These are phyloP conservation scores for Chiua sp. DNA, from an alignment of 1,284 basidiomycete species.

Conservation along the genomic window DNA sequence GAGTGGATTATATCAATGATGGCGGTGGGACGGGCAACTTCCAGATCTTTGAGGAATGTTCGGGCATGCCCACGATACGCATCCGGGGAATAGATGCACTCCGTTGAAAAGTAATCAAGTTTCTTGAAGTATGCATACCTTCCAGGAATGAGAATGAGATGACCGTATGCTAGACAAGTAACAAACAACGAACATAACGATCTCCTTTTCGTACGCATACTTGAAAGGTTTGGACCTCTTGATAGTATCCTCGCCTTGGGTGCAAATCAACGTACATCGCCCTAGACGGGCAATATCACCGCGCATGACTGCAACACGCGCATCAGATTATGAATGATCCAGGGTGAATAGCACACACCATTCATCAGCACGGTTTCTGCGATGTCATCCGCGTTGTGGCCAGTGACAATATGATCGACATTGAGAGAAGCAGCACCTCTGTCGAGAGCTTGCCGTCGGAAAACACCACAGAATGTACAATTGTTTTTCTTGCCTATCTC, in stretches of 20 bases:
- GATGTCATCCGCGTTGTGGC: constrained; percentile 99
- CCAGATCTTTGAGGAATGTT: constrained; percentile 94
- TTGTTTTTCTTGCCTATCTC: constrained; percentile 98
- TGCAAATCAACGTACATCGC: constrained; percentile 93
- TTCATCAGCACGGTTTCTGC: constrained; percentile 99
- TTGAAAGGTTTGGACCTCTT: constrained; percentile 99
- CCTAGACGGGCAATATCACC: constrained; percentile 96
- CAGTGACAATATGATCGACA: constrained; percentile 98
- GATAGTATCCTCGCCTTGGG: constrained; percentile 94
- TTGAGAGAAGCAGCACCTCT: constrained; percentile 88
- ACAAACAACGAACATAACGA: constrained; percentile 81
- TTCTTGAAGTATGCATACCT: constrained; percentile 99
- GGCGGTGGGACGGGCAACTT: constrained; percentile 90
- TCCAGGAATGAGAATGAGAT: constrained; percentile 16
- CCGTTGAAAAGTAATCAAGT: constrained; percentile 98
- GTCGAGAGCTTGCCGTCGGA: constrained; percentile 95
- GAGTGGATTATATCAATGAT: constrained; percentile 99
- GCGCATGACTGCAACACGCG: constrained; percentile 79
- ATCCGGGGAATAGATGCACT: constrained; percentile 98
- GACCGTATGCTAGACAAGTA: not conserved
- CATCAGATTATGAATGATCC: not conserved
- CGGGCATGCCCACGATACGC: constrained; percentile 98
- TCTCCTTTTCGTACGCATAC: constrained; percentile 99
- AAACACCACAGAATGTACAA: constrained; percentile 99
- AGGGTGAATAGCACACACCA: constrained; percentile 58